Evolutionary conservation across 2,329 filamentous ascomycete genomes (phyloP).

Genomic region (Monilinia fructigena): DNA sequence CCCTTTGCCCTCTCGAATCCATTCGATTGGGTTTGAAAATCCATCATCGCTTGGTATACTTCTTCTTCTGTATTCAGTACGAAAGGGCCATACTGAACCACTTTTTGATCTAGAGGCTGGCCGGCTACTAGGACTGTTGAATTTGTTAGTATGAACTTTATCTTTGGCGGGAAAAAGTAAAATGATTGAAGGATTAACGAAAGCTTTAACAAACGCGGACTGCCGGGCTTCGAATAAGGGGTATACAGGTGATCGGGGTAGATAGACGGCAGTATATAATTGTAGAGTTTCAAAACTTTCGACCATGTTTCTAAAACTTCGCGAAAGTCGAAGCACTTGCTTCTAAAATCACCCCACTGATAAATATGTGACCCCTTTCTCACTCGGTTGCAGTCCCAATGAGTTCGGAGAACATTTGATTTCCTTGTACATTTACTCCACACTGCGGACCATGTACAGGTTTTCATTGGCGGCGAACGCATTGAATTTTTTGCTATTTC

Average conservation of each 20-base stretch:
- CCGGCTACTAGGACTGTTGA: constrained; percentile 67
- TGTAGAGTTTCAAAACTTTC: not conserved
- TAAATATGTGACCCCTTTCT: constrained; percentile 11
- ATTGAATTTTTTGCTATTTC: constrained; percentile 24
- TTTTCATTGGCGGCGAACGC: constrained; percentile 39
- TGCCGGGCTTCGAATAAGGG: not conserved
- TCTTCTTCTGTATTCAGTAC: constrained; percentile 72
- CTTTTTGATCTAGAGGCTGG: constrained; percentile 73
- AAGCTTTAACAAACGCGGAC: not conserved
- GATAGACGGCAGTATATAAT: not conserved
- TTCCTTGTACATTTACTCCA: constrained; percentile 2
- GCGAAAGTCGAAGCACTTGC: not conserved
- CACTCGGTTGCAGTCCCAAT: not conserved
- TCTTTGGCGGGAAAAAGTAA: not conserved
- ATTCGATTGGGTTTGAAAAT: constrained; percentile 71
- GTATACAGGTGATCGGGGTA: too few species aligned
- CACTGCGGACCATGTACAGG: constrained; percentile 25
- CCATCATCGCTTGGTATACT: constrained; percentile 72
- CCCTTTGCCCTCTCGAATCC: constrained; percentile 76
- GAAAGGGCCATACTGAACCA: constrained; percentile 84
- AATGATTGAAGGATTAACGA: not conserved
- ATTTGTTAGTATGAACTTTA: constrained; percentile 25
- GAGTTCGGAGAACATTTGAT: constrained; percentile 1
- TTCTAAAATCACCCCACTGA: not conserved
- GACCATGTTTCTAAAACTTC: not conserved